Percentiles rank a stretch among this genome's conserved stretches.
phyloP scores from a whole-genome alignment of 352 stramenopile genomes.

The Phytophthora citricola region DNA sequence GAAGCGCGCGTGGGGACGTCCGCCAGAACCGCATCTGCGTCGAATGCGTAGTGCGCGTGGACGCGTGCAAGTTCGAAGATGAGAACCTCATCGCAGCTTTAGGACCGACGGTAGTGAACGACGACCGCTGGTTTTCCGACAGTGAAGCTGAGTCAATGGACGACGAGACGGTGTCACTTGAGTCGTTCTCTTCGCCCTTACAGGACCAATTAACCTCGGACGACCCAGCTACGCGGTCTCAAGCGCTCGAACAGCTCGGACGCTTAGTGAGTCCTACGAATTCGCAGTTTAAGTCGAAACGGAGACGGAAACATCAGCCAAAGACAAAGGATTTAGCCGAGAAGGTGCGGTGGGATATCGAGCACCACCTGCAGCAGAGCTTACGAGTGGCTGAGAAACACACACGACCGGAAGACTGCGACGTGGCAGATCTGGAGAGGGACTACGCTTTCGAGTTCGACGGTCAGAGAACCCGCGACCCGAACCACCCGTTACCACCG shows the following conservation, averaged over 20 bases:
- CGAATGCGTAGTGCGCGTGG: slow-evolving; percentile 55
- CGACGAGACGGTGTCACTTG: slow-evolving; percentile 28
- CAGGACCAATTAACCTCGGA: slow-evolving; percentile 41
- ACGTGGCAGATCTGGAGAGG: slow-evolving; percentile 35
- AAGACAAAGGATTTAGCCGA: slow-evolving; percentile 31
- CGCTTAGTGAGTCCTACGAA: slow-evolving; percentile 34
- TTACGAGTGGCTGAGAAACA: slow-evolving; percentile 41
- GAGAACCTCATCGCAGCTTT: slow-evolving; percentile 52
- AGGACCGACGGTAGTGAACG: slow-evolving; percentile 45
- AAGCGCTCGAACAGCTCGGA: slow-evolving; percentile 43
- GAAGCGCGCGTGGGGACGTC: slow-evolving; percentile 46
- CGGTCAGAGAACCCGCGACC: slow-evolving; percentile 31
- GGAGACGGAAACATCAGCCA: slow-evolving; percentile 13
- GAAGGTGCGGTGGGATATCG: slow-evolving; percentile 40
- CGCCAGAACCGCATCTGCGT: slow-evolving; percentile 55
- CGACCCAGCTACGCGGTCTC: slow-evolving; percentile 41
- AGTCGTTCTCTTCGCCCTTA: slow-evolving; percentile 7
- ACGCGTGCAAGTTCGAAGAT: slow-evolving; percentile 59
- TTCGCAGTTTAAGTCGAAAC: slow-evolving; percentile 10
- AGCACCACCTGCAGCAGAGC: slow-evolving; percentile 46
- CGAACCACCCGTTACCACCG: slow-evolving; percentile 48
- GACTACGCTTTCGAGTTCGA: slow-evolving; percentile 57
- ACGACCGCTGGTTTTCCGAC: slow-evolving; percentile 43
- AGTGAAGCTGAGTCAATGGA: slow-evolving; percentile 26
- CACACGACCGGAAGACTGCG: slow-evolving; percentile 23